phyloP scores from a whole-genome alignment of 2,329 filamentous ascomycete species.

The Sporothrix luriei region DNA sequence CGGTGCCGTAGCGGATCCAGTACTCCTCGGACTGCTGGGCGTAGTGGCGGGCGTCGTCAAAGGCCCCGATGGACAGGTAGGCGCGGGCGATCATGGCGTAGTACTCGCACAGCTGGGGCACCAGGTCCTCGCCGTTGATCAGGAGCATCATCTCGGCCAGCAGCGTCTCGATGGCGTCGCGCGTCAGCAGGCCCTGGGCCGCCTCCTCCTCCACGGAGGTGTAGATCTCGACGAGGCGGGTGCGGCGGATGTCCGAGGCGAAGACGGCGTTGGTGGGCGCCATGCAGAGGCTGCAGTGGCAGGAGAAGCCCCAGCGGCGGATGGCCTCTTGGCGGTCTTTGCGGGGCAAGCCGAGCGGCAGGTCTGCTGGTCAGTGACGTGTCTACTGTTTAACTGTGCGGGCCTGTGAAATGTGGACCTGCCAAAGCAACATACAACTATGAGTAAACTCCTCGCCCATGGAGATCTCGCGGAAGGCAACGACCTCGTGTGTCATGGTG shows the following conservation, averaged over 20 bases:
- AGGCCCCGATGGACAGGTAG: constrained; percentile 33
- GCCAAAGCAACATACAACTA: constrained; percentile 37
- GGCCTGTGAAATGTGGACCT: background rate
- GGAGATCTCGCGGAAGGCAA: constrained; percentile 37
- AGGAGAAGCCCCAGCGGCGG: constrained; percentile 43
- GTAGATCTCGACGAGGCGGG: constrained; percentile 38
- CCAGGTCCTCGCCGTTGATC: constrained; percentile 38
- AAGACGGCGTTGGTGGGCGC: constrained; percentile 37
- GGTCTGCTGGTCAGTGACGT: constrained; percentile 36
- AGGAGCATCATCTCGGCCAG: constrained; percentile 36
- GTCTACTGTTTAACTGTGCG: background rate
- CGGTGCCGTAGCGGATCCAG: constrained; percentile 33
- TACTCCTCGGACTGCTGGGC: constrained; percentile 33
- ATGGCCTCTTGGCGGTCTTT: constrained; percentile 40
- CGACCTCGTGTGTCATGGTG: constrained; percentile 39
- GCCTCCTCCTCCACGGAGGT: constrained; percentile 31
- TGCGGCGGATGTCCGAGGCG: constrained; percentile 42
- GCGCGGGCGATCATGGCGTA: constrained; percentile 38
- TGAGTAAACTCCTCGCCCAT: constrained; percentile 39
- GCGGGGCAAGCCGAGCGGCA: constrained; percentile 37
- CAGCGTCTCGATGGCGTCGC: constrained; percentile 30
- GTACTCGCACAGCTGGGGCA: constrained; percentile 40
- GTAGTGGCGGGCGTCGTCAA: constrained; percentile 28
- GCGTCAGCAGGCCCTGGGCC: constrained; percentile 24
- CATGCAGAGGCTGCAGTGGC: constrained; percentile 43